Evolutionary conservation across 495 filamentous ascomycete species (phyloP), one percentile per base, ranked within the genome.

Genomic region (Penicillium salamii): DNA sequence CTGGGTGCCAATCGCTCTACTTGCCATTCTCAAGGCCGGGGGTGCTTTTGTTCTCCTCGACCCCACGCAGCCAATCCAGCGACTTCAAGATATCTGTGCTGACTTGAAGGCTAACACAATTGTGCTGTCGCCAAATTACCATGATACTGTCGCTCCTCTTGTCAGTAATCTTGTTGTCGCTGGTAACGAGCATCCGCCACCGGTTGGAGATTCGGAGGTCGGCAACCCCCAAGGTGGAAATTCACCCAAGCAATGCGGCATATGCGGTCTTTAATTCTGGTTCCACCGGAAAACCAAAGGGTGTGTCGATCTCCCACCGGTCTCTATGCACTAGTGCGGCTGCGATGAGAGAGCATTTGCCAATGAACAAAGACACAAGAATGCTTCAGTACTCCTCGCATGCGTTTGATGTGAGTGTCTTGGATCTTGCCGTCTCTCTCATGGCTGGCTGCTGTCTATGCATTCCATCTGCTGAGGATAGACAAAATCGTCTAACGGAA

Each of bases 221-320:
- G 9, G 5, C 2, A n/a, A 39, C 82, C 35, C 18, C 15, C 15
- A 23, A 59, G n/a, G 12, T 53, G 6, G 36, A 26, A 43, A 24
- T 34, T 18, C 35, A 23, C 46, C 49, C 36, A 18, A 18, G 26
- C 1, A 41, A 53, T 42, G 39, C 46, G 6, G 40, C 46, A 17
- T 83, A 74, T 49, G 57, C 78, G n/a, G 67, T 81, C 37, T 85
- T 75, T 52, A 83, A 82, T 1, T 80, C 76, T 40, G 68, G 68
- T 0, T 68, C 66, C 34, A 73, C 64, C 21, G 68, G 47, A 70
- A 80, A 54, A 68, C 79, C 80, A 2, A 71, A 71, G 38, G 68
- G 66, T 2, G 59, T 71, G 6, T 55, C 66, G 1, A 51, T 44
- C 17, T 5, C 17, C 3, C 41, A 44, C n/a, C 15, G 28, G 13